A percentile compares a stretch with the other conserved stretches of the same genome.
Evolutionary conservation across 208 protist genomes (phyloP).

Genomic region (Porcisia hertigi): DNA sequence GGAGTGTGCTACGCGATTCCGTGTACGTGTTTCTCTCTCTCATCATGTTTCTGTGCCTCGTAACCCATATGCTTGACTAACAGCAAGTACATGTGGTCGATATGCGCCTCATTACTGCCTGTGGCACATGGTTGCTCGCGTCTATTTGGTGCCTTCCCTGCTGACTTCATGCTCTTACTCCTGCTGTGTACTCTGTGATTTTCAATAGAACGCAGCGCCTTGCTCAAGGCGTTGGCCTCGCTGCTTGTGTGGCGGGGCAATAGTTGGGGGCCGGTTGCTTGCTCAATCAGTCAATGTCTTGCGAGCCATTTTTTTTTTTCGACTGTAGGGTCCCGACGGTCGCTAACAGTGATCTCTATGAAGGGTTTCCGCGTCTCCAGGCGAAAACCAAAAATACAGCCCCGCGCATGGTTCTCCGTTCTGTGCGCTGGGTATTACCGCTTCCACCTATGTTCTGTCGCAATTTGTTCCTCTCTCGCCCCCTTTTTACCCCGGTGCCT

Average conservation of each 20-base stretch:
- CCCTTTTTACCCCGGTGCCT: neutral
- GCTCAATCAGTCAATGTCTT: neutral
- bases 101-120: neutral
- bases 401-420: neutral
- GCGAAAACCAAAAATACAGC: neutral
- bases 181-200: neutral
- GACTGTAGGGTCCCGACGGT: neutral
- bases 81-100: neutral
- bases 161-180: constrained; percentile 1
- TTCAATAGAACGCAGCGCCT: neutral
- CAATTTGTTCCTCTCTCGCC: neutral
- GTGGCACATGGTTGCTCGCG: neutral
- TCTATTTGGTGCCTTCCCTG: neutral
- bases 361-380: neutral
- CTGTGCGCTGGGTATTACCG: neutral
- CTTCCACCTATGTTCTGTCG: neutral
- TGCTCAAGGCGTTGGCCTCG: neutral
- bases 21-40: neutral
- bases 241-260: neutral
- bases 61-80: neutral
- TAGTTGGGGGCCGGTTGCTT: neutral
- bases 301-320: neutral
- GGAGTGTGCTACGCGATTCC: constrained; percentile 1
- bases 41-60: neutral
- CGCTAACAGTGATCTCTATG: neutral